Conservation (phyloP, 139 green algal species). For the Limnomonas spitsbergensis region DNA sequence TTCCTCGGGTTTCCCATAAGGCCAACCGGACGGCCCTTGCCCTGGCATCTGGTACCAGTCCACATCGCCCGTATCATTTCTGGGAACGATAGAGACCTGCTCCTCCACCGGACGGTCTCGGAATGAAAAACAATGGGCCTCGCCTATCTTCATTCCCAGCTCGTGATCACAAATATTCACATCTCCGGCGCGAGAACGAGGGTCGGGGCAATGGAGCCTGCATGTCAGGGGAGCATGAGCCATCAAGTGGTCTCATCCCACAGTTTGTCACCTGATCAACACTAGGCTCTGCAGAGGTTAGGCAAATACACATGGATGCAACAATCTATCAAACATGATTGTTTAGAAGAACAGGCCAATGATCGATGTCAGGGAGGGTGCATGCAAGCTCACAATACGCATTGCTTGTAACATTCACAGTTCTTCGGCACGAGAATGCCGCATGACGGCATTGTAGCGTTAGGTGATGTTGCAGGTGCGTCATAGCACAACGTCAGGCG, state of each 20-base stretch:
- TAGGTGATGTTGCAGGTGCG: neutral
- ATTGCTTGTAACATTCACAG: slow-evolving; percentile 15
- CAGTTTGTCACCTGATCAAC: too few relatives aligned
- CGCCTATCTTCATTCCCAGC: neutral
- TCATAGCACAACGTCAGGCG: slow-evolving; percentile 5
- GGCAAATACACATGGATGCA: too few relatives aligned
- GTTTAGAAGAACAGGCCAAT: too few relatives aligned
- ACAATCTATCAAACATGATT: too few relatives aligned
- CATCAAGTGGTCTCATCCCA: too few relatives aligned
- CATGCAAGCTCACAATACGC: neutral
- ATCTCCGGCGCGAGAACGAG: too few relatives aligned
- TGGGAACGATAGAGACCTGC: neutral
- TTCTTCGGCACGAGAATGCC: neutral
- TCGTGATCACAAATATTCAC: slow-evolving; percentile 6
- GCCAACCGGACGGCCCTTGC: neutral
- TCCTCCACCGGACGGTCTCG: neutral
- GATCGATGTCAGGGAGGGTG: too few relatives aligned
- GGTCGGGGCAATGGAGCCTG: too few relatives aligned
- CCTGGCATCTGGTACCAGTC: neutral
- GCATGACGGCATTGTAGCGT: neutral
- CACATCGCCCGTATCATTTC: neutral
- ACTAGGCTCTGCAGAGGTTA: too few relatives aligned
- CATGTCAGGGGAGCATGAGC: too few relatives aligned
- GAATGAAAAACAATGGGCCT: neutral
- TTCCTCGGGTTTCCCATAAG: neutral